phyloP scores from a whole-genome alignment of 768 basidiomycete genomes.

The Lentinula aciculospora region DNA sequence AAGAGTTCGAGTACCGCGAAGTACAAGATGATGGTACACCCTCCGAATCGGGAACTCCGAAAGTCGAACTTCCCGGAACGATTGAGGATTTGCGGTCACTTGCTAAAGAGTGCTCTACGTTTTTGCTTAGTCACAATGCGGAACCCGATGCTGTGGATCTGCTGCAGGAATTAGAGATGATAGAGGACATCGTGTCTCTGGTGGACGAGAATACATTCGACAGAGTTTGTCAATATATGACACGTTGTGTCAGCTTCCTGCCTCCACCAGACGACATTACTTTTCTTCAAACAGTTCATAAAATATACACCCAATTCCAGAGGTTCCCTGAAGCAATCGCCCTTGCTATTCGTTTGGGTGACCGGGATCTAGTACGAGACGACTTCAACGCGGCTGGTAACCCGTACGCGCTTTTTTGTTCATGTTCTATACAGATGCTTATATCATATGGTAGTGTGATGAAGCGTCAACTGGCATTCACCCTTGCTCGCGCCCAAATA shows the following conservation, averaged over 20 bases:
- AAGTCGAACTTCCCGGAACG: slow-evolving; percentile 41
- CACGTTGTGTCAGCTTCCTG: slow-evolving; percentile 85
- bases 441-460: slow-evolving; percentile 48
- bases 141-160: slow-evolving; percentile 98
- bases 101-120: slow-evolving; percentile 80
- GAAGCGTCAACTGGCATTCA: slow-evolving; percentile 92
- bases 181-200: slow-evolving; percentile 67
- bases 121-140: slow-evolving; percentile 90
- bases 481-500: slow-evolving; percentile 88
- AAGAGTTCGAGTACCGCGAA: slow-evolving; percentile 78
- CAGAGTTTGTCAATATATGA: slow-evolving; percentile 95
- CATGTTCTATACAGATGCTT: neutral
- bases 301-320: slow-evolving; percentile 80
- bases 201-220: slow-evolving; percentile 85
- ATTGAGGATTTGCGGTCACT: slow-evolving; percentile 72
- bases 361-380: slow-evolving; percentile 70
- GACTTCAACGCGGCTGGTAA: slow-evolving; percentile 91
- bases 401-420: slow-evolving; percentile 44
- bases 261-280: slow-evolving; percentile 88
- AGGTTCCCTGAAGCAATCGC: slow-evolving; percentile 90
- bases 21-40: slow-evolving; percentile 33
- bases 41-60: slow-evolving; percentile 21
- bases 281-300: slow-evolving; percentile 85
- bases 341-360: slow-evolving; percentile 80
- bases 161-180: slow-evolving; percentile 88